A percentile compares a stretch with the other conserved stretches of the same genome.
Evolutionary conservation across 2,329 filamentous ascomycete genomes (phyloP).

Genomic region (Paecilomyces sp.): DNA sequence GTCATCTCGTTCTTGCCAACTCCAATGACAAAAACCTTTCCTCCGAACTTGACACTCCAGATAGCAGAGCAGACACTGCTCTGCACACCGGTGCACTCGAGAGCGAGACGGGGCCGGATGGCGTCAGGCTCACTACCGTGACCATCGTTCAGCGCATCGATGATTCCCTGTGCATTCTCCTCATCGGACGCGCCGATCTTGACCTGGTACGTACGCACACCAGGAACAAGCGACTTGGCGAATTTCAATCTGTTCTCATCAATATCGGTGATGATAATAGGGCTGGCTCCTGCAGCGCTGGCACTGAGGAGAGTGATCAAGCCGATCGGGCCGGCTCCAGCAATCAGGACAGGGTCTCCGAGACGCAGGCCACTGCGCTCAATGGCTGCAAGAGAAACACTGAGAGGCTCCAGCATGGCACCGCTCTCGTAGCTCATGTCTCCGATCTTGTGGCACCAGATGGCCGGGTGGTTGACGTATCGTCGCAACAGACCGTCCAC

Average conservation of each 20-base stretch:
- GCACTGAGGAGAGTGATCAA: conserved; percentile 80
- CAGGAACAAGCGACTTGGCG: conserved; percentile 74
- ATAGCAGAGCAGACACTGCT: conserved; percentile 79
- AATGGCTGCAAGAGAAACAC: conserved; percentile 80
- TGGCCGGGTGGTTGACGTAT: conserved; percentile 89
- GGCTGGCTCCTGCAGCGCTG: conserved; percentile 79
- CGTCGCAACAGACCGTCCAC: conserved; percentile 78
- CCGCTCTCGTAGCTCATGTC: conserved; percentile 89
- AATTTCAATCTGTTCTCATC: conserved; percentile 78
- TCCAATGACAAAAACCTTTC: conserved; percentile 94
- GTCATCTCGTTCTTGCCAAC: conserved; percentile 94
- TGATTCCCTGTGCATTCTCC: conserved; percentile 62
- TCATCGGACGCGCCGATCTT: conserved; percentile 48
- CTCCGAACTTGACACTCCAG: conserved; percentile 87
- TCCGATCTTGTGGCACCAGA: conserved; percentile 95
- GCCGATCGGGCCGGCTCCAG: conserved; percentile 90
- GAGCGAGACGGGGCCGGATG: conserved; percentile 69
- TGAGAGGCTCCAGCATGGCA: conserved; percentile 81
- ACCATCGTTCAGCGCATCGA: conserved; percentile 57
- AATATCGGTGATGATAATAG: conserved; percentile 91
- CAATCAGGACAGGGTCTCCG: conserved; percentile 81
- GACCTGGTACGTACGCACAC: conserved; percentile 63
- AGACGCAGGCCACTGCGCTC: conserved; percentile 73
- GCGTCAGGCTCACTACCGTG: conserved; percentile 38
- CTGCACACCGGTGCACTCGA: conserved; percentile 95